Evolutionary conservation across 2,329 filamentous ascomycete species (phyloP), one percentile per base, ranked within the genome.

Genomic region (Lecanicillium sp.): DNA sequence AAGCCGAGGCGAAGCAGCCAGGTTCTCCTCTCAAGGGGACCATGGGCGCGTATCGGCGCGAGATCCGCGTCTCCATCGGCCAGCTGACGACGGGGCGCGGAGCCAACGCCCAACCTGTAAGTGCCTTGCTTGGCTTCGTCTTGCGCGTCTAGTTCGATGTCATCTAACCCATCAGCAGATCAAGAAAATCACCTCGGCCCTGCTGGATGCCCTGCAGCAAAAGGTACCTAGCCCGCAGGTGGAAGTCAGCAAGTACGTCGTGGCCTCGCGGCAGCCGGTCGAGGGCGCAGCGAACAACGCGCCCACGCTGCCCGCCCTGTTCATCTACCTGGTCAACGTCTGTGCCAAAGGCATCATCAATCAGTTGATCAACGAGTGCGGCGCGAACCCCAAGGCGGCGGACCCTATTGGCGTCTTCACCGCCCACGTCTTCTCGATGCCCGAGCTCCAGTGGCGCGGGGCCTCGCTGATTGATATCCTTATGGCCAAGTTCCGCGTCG

Each of bases 371-470:
- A 77, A 74, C 44, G 84, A 88, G 63, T 83, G 81, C 39, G 75
- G 76, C 10, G 76, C 80, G 20, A 79, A 81, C 45, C 74, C 79
- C 1, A 78, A 78, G 52, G 75, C 79, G 5, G 88, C 87, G 9
- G 86, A 93, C 56, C 84, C 87, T 1, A 77, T 94, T 37, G 89
- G 89, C n/a, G 79, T 91, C 20, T 73, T 90, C 20, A 76, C 83
- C 1, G 85, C 84, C 6, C 80, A 83, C 54, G 76, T 94, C 24
- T 91, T 94, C 62, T 84, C 86, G 1, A 74, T 78, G 44, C 73
- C 79, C 15, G 74, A 79, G 14, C 86, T 87, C 59, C 71, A 77
- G 46, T 86, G 82, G 74, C 77, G 83, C 43, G 84, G 81, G 8
- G 67, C 77, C 40, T 77, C 83, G 1, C 72, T 95, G 50, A 83